Conservation (phyloP, 2,329 filamentous ascomycete genomes). For the Penicillium sp. region DNA sequence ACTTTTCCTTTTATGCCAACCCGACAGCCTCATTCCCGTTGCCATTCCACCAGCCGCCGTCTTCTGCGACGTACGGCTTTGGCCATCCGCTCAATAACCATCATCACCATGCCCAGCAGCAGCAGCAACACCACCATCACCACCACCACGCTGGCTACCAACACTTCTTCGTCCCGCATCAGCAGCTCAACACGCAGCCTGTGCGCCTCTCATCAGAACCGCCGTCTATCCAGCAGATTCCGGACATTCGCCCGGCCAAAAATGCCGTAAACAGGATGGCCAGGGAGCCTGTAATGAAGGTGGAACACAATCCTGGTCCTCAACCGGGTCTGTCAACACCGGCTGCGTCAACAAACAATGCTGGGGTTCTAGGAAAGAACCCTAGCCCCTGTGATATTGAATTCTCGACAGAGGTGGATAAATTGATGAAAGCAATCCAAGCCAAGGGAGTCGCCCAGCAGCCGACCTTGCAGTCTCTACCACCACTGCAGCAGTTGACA, state of each 20-base stretch:
- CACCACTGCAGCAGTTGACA: constrained; percentile 42
- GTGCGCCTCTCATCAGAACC: constrained; percentile 37
- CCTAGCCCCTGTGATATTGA: constrained; percentile 57
- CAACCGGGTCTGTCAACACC: constrained; percentile 14
- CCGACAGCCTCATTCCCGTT: constrained; percentile 43
- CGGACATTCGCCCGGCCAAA: constrained; percentile 44
- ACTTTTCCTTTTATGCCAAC: constrained; percentile 45
- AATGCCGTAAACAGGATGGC: constrained; percentile 39
- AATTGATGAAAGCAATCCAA: constrained; percentile 87
- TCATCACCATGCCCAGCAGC: constrained; percentile 26
- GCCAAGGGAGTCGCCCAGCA: constrained; percentile 54
- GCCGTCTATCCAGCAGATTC: constrained; percentile 39
- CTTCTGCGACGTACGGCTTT: constrained; percentile 37
- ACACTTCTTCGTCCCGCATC: constrained; percentile 40
- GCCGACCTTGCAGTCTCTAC: constrained; percentile 37
- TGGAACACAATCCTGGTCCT: constrained; percentile 10
- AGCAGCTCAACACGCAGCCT: constrained; percentile 31
- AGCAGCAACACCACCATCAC: constrained; percentile 20
- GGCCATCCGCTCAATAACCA: constrained; percentile 39
- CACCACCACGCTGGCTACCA: constrained; percentile 38
- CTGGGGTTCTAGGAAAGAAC: constrained; percentile 43
- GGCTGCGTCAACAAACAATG: constrained; percentile 13
- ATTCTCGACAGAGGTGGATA: constrained; percentile 84
- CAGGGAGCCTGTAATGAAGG: constrained; percentile 27
- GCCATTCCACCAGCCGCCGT: constrained; percentile 40